Evolutionary conservation across 306 rosid species (phyloP).

Genomic region (Comarum palustre): DNA sequence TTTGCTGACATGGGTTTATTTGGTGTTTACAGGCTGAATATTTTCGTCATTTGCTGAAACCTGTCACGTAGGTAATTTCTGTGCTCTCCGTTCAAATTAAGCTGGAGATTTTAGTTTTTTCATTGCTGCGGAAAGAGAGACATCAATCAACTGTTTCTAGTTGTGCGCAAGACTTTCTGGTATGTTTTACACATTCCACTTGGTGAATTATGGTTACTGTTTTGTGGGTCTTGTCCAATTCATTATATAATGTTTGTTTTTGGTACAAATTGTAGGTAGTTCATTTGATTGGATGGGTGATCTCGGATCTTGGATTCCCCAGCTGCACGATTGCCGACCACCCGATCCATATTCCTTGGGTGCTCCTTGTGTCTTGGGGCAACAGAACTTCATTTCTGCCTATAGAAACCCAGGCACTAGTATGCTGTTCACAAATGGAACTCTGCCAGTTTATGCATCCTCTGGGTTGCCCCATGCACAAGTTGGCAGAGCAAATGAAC

Average conservation of each 20-base stretch:
- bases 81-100: constrained; percentile 44
- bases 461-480: constrained; percentile 42
- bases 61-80: constrained; percentile 81
- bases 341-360: constrained; percentile 40
- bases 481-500: constrained; percentile 48
- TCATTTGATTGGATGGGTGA: constrained; percentile 74
- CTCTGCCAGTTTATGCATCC: constrained; percentile 35
- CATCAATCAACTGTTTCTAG: constrained; percentile 47
- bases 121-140: constrained; percentile 50
- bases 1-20: constrained; percentile 17
- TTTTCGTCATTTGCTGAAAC: constrained; percentile 92
- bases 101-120: constrained; percentile 60
- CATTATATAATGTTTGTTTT: constrained; percentile 8
- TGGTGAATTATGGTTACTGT: not conserved
- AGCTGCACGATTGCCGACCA: constrained; percentile 53
- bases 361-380: constrained; percentile 44
- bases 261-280: constrained; percentile 41
- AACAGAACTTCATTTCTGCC: constrained; percentile 40
- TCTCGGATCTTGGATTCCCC: constrained; percentile 47
- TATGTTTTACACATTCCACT: constrained; percentile 26
- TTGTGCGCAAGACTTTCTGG: constrained; percentile 58
- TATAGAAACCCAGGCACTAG: constrained; percentile 34
- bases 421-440: constrained; percentile 35
- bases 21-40: constrained; percentile 78
- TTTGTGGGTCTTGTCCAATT: not conserved